Percentiles rank a stretch among this genome's conserved stretches.
Evolutionary conservation across 169 alveolate genomes (phyloP).

Genomic region (Pseudocohnilembus persalinus): DNA sequence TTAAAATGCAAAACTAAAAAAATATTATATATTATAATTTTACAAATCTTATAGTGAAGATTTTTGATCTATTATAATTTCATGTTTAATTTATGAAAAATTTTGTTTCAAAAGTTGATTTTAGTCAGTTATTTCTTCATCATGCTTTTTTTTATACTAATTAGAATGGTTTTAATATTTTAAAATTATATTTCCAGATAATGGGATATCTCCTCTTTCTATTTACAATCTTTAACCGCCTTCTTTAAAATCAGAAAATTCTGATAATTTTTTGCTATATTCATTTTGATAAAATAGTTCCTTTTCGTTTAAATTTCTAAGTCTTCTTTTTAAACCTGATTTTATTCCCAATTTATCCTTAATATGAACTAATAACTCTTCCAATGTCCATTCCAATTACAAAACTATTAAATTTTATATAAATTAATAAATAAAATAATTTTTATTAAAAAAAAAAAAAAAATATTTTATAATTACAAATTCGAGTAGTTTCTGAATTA

Average conservation of each 20-base stretch:
- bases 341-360: slow-evolving; percentile 8
- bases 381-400: not conserved
- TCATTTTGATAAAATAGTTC: slow-evolving; percentile 9
- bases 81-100: not conserved
- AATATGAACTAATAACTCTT: not conserved
- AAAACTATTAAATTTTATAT: not conserved
- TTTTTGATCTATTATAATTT: not conserved
- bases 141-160: not conserved
- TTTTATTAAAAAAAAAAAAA: no score
- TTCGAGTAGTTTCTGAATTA: not conserved
- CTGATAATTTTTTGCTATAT: not conserved
- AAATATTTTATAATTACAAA: not conserved
- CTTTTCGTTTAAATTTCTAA: slow-evolving; percentile 20
- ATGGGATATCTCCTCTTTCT: slow-evolving; percentile 29
- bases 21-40: no score
- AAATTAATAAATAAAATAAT: no score
- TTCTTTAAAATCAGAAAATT: slow-evolving; percentile 6
- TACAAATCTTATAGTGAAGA: not conserved
- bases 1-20: no score
- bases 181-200: slow-evolving; percentile 18
- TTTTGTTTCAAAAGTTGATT: no score
- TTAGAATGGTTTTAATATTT: slow-evolving; percentile 1
- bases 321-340: slow-evolving; percentile 7
- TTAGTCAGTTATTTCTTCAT: not conserved
- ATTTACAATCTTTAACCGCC: slow-evolving; percentile 19